Evolutionary conservation across 306 rosid genomes (phyloP).

Genomic region (cucumber (Cucumis sativus)): DNA sequence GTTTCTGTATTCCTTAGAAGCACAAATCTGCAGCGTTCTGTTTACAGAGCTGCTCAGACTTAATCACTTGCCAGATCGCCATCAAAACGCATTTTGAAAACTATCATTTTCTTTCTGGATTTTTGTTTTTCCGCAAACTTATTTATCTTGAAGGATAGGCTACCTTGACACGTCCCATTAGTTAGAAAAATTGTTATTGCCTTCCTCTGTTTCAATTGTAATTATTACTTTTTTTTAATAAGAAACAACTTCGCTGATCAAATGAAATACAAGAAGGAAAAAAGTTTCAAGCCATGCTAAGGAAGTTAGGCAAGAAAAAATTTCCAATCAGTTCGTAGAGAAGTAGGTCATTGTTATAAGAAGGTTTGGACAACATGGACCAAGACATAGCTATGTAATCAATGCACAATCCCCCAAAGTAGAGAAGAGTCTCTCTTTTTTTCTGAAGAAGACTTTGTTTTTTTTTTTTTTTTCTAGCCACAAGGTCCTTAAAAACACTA

Average conservation of each 20-base stretch:
- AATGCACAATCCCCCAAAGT: neutral
- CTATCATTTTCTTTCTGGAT: neutral
- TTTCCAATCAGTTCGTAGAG: neutral
- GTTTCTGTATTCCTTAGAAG: neutral
- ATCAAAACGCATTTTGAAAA: neutral
- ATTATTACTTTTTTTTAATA: neutral
- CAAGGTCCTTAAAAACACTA: neutral
- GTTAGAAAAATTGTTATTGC: neutral
- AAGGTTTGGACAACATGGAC: neutral
- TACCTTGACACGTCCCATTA: neutral
- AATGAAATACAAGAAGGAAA: neutral
- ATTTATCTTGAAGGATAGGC: neutral
- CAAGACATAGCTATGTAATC: neutral
- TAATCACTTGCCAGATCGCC: neutral
- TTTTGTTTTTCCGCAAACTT: neutral
- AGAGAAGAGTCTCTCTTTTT: neutral
- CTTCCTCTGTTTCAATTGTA: neutral
- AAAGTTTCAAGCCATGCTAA: neutral
- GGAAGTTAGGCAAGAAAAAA: neutral
- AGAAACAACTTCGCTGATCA: neutral
- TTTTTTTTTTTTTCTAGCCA: neutral
- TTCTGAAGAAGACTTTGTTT: neutral
- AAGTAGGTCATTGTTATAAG: neutral
- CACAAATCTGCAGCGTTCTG: neutral
- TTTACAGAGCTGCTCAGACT: neutral